Evolutionary conservation across 1,284 basidiomycete species (phyloP).

Genomic region (Coniophora puteana): DNA sequence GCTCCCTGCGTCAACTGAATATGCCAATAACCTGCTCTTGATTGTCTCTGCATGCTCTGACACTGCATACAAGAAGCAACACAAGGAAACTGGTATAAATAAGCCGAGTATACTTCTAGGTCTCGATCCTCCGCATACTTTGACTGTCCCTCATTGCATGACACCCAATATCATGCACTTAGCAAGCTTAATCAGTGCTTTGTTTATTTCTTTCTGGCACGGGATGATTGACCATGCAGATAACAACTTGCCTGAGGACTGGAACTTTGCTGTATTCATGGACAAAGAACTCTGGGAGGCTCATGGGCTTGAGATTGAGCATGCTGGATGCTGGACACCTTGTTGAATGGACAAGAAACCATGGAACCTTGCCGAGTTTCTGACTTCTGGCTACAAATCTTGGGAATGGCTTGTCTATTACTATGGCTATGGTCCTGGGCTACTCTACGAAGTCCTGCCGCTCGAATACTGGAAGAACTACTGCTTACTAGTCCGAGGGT

Average conservation of each 20-base stretch:
- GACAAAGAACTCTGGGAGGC: constrained; percentile 20
- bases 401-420: constrained; percentile 29
- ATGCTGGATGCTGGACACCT: constrained; percentile 25
- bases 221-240: constrained; percentile 20
- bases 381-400: constrained; percentile 34
- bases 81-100: constrained; percentile 9
- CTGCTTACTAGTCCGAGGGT: neutral
- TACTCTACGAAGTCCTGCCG: constrained; percentile 25
- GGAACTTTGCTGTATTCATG: constrained; percentile 30
- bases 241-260: constrained; percentile 15
- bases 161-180: constrained; percentile 27
- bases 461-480: constrained; percentile 14
- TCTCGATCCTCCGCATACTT: constrained; percentile 2
- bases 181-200: constrained; percentile 22
- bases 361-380: constrained; percentile 31
- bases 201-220: constrained; percentile 19
- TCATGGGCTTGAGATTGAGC: constrained; percentile 27
- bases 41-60: neutral
- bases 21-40: constrained; percentile 2
- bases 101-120: constrained; percentile 10
- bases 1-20: neutral
- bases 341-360: constrained; percentile 30
- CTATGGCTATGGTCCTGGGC: constrained; percentile 26
- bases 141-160: constrained; percentile 15
- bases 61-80: constrained; percentile 4